phyloP scores from a whole-genome alignment of 805 yeast species.

The Debaryomyces prosopidis region DNA sequence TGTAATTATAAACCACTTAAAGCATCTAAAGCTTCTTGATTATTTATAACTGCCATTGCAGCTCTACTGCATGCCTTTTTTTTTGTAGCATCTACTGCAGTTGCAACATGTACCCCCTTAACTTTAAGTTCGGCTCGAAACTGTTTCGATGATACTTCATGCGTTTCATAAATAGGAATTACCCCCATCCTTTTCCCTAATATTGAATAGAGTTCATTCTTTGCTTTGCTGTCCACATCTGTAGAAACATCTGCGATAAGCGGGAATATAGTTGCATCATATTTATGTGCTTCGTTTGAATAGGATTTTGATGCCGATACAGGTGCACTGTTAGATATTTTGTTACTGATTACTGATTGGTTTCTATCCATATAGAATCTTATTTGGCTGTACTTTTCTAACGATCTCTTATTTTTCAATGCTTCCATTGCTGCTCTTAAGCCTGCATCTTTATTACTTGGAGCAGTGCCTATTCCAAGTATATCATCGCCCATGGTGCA shows the following conservation, averaged over 20 bases:
- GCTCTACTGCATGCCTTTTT: constrained; percentile 42
- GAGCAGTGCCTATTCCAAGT: constrained; percentile 73
- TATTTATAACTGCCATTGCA: constrained; percentile 36
- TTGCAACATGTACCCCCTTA: constrained; percentile 27
- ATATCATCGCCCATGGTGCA: constrained; percentile 65
- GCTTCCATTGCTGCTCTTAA: constrained; percentile 83
- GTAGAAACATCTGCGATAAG: constrained; percentile 18
- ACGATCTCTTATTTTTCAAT: constrained; percentile 51
- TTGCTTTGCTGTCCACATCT: constrained; percentile 34
- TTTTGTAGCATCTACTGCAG: constrained; percentile 35
- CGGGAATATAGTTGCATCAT: constrained; percentile 22
- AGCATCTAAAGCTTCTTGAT: constrained; percentile 4
- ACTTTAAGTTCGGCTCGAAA: constrained; percentile 31
- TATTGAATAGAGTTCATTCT: constrained; percentile 39
- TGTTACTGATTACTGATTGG: constrained; percentile 11
- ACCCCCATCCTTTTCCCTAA: constrained; percentile 35
- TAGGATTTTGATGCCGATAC: not conserved
- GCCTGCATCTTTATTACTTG: constrained; percentile 75
- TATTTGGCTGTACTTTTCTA: constrained; percentile 63
- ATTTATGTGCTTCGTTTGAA: not conserved
- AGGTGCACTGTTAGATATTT: not conserved
- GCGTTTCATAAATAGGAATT: constrained; percentile 34
- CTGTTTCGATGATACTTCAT: constrained; percentile 20
- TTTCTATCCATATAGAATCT: constrained; percentile 37
- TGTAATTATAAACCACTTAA: not conserved